Evolutionary conservation across 163 green algal species (phyloP).

Genomic region (Scenedesmus sp.): DNA sequence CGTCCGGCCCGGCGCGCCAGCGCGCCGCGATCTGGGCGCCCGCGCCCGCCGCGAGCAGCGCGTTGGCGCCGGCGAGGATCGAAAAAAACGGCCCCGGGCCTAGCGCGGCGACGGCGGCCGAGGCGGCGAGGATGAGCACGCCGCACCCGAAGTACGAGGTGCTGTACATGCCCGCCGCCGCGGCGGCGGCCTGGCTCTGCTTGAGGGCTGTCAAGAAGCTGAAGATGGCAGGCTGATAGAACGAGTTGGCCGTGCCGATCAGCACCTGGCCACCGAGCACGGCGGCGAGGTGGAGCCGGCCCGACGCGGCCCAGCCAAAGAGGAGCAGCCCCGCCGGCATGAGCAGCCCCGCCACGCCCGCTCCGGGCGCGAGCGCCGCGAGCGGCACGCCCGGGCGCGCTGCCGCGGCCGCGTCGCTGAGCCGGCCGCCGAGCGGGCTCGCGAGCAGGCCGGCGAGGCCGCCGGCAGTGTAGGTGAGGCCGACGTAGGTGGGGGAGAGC

Average conservation of each 20-base stretch:
- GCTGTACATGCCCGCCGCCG: slow-evolving; percentile 18
- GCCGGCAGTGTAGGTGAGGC: too few relatives aligned
- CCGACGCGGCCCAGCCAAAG: slow-evolving; percentile 16
- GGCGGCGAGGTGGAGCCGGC: not conserved
- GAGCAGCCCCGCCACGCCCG: not conserved
- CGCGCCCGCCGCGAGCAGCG: not conserved
- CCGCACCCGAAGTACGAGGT: slow-evolving; percentile 25
- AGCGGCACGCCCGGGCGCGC: too few relatives aligned
- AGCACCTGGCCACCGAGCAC: slow-evolving; percentile 5
- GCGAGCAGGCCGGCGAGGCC: too few relatives aligned
- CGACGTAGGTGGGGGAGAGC: too few relatives aligned
- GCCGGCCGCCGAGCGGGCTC: too few relatives aligned
- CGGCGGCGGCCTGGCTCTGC: slow-evolving; percentile 18
- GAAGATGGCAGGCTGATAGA: slow-evolving; percentile 32
- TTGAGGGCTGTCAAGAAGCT: slow-evolving; percentile 34
- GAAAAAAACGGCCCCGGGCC: slow-evolving; percentile 25
- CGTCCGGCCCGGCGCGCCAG: too few relatives aligned
- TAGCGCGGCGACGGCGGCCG: slow-evolving; percentile 3
- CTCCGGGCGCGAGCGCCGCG: too few relatives aligned
- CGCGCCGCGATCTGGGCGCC: slow-evolving; percentile 19
- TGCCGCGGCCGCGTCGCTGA: too few relatives aligned
- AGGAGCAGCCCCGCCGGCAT: slow-evolving; percentile 25
- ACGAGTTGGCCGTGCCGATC: not conserved
- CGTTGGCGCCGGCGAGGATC: slow-evolving; percentile 13
- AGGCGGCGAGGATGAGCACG: slow-evolving; percentile 14